Evolutionary conservation across 23 red algal species (phyloP), one percentile per base, ranked within the genome.

Genomic region (Gracilaria domingensis): DNA sequence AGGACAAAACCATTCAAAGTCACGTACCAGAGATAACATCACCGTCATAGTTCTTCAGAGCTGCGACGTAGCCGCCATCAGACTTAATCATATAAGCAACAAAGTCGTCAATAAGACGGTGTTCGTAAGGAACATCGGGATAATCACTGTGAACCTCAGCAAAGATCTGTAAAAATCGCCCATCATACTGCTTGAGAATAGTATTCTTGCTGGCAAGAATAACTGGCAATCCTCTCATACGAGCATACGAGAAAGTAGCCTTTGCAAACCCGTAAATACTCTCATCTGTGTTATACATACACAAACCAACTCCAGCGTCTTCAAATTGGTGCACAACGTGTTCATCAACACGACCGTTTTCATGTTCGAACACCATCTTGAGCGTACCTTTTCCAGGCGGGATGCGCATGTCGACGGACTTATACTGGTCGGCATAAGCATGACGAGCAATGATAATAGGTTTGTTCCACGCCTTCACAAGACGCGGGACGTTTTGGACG

Each of bases 1-100:
- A 42, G 12, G 35, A 37, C 20, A 42, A 25, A n/a, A 17, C 3
- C 25, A 26, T 77, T n/a, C 21, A 24, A 49, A 51, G n/a, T 77
- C 24, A 57, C 88, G 30, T 83, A 92, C 78, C 74, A 21, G 62
- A 87, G 75, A 88, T 94, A 40, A 90, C 96, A 71, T 98, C 96
- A 9, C 96, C 96, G 65, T 98, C 96, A 56, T 98, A 98, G 82
- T 98, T 98, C 87, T 98, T 98, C 8, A 93, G 83, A 20, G 96
- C 96, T 24, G 82, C 84, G 17, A 98, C 37, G 75, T 93, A 95
- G 16, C 89, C 89, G 29, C 92, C 96, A 42, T 89, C 79, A 7
- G 86, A 92, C 77, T 98, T 98, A 47, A 98, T 72, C 84, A 93
- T 93, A 71, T 98, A 94, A 28, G 96, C 96, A 57, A 98, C 96